Evolutionary conservation across 352 stramenopile species (phyloP).

Genomic region (Phytophthora tubulina): DNA sequence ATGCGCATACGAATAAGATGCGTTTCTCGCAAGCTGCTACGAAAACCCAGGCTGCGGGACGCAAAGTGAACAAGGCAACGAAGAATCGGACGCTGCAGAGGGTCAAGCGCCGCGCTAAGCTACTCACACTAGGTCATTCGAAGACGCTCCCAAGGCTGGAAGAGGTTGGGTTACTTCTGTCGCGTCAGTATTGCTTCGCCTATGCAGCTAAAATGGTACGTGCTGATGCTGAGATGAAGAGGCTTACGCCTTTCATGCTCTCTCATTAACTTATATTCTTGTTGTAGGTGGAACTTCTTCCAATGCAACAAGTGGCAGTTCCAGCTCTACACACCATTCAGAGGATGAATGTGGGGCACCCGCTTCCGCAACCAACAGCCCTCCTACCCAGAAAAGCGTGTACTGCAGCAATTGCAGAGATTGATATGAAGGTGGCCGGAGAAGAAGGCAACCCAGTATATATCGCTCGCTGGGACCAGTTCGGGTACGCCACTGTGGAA

Average conservation of each 20-base stretch:
- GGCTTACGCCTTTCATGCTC: too few relatives aligned
- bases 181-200: background rate
- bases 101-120: constrained; percentile 2
- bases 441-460: constrained; percentile 3
- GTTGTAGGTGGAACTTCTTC: constrained; percentile 10
- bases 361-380: background rate
- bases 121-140: background rate
- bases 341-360: constrained; percentile 14
- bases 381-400: background rate
- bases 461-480: constrained; percentile 3
- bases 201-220: constrained; percentile 11
- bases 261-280: background rate
- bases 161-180: background rate
- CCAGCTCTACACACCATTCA: background rate
- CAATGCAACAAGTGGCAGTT: background rate
- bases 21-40: constrained; percentile 6
- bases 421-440: background rate
- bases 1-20: background rate
- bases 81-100: background rate
- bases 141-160: background rate
- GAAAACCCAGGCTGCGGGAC: background rate
- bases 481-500: constrained; percentile 7
- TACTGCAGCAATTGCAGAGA: constrained; percentile 13
- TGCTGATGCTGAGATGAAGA: background rate
- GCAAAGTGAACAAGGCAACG: constrained; percentile 1